These are phyloP conservation scores for Prunus persica DNA, from an alignment of 306 rosid genomes.

Conservation along the genomic window DNA sequence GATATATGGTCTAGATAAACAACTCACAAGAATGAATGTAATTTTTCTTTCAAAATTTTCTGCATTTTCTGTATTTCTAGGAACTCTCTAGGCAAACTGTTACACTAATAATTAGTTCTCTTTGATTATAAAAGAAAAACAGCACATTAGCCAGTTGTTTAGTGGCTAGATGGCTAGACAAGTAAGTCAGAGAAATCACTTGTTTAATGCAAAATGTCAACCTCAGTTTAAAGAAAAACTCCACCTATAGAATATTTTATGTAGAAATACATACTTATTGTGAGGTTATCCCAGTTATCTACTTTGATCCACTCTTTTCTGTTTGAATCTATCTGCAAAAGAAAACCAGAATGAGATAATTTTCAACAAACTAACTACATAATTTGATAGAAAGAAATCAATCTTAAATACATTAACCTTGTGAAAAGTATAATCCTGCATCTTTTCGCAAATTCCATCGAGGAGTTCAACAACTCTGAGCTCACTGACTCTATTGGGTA, in stretches of 20 bases:
- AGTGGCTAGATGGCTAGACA: not conserved
- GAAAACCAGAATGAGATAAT: constrained; percentile 11
- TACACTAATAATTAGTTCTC: not conserved
- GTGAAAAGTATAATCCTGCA: constrained; percentile 81
- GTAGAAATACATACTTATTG: constrained; percentile 44
- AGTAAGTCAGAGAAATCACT: not conserved
- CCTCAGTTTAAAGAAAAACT: too few relatives aligned
- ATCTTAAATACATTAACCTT: constrained; percentile 40
- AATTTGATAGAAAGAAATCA: not conserved
- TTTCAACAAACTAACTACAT: not conserved
- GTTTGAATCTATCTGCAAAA: constrained; percentile 50
- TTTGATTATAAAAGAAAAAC: not conserved
- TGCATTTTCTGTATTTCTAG: not conserved
- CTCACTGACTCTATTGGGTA: constrained; percentile 66
- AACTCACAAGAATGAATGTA: not conserved
- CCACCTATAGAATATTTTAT: not conserved
- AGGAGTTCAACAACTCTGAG: constrained; percentile 90
- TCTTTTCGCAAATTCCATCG: constrained; percentile 90
- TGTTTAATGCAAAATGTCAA: not conserved
- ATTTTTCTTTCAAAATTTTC: not conserved
- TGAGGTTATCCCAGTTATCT: constrained; percentile 68
- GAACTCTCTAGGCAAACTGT: not conserved
- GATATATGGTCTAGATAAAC: not conserved
- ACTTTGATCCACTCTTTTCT: constrained; percentile 71
- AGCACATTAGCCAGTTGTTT: not conserved